Evolutionary conservation across 2,329 filamentous ascomycete species (phyloP), one percentile per base, ranked within the genome.

Genomic region (Volutella citrinella): DNA sequence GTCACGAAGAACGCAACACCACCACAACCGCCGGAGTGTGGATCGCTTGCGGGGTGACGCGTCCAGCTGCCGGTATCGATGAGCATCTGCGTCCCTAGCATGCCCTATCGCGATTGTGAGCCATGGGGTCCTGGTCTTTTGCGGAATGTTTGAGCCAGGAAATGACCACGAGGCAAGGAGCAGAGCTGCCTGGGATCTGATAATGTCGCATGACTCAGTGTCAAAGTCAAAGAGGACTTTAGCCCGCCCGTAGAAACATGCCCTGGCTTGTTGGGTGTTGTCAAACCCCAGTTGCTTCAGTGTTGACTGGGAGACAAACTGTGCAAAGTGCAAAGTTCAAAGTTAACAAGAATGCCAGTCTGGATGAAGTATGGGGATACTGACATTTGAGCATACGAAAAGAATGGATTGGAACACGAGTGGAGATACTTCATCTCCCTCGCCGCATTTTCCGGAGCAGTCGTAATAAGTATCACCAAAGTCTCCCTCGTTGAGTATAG

Each of bases 1-100:
- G 18, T 40, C 38, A 23, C 38, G 32, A 19, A 40, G 28, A 20
- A 40, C 25, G 15, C 38, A 40, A 15, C 33, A 36, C 38, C 38
- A 40, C 38, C 38, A 40, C 4, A 40, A 16, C 3, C 38, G 29
- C 11, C 36, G 36, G 16, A 36, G 12, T 10, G n/a, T 34, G 7
- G 26, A 26, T 5, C 30, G 30, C 11, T 19, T 18, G 10, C 27
- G 21, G 4, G 36, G 30, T 23, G 19, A 16, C 3, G 30, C 26
- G 3, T 30, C 19, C 17, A 34, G 27, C 3, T 21, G n/a, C n/a
- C 34, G 23, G 23, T 38, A 38, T 6, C 27, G 16, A 16, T 33
- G 29, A 18, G 36, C 36, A 4, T 31, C 36, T 3, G 36, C 29
- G 5, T 34, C 20, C 18, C 20, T 30, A 13, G 36, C 36, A 16